Conservation (phyloP, 2,329 filamentous ascomycete genomes). For the Clathrospora elynae region DNA sequence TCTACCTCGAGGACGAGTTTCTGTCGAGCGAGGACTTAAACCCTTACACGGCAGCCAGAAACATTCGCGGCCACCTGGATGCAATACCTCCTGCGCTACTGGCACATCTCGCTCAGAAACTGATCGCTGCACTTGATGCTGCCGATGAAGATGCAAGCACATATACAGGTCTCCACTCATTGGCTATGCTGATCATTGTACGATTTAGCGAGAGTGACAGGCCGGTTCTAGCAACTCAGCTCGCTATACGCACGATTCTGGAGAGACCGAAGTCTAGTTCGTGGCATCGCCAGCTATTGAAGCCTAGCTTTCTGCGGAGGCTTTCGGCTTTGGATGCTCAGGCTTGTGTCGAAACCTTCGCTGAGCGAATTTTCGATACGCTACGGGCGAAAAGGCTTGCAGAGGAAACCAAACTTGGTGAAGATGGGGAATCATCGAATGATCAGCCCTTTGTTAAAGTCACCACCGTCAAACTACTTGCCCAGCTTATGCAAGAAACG, state of each 20-base stretch:
- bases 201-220: slow-evolving; percentile 37
- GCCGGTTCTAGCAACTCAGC: slow-evolving; percentile 35
- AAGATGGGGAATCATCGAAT: background rate
- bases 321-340: slow-evolving; percentile 40
- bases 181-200: slow-evolving; percentile 32
- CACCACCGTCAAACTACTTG: slow-evolving; percentile 52
- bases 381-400: slow-evolving; percentile 20
- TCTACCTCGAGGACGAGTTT: slow-evolving; percentile 45
- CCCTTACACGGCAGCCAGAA: slow-evolving; percentile 4
- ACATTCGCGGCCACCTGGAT: slow-evolving; percentile 12
- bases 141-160: slow-evolving; percentile 6
- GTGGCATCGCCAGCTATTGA: slow-evolving; percentile 50
- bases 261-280: slow-evolving; percentile 48
- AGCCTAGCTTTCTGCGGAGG: slow-evolving; percentile 36
- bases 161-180: slow-evolving; percentile 21
- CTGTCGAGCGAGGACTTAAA: slow-evolving; percentile 22
- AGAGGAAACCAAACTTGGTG: slow-evolving; percentile 1
- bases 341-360: slow-evolving; percentile 36
- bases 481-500: slow-evolving; percentile 45
- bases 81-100: slow-evolving; percentile 30
- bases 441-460: slow-evolving; percentile 44
- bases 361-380: slow-evolving; percentile 35
- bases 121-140: slow-evolving; percentile 14
- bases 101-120: slow-evolving; percentile 17
- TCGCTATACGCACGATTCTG: slow-evolving; percentile 38